A percentile compares a stretch with the other conserved stretches of the same genome.
Conservation (phyloP, 140 eudicot species). For the Artemisia princeps region DNA sequence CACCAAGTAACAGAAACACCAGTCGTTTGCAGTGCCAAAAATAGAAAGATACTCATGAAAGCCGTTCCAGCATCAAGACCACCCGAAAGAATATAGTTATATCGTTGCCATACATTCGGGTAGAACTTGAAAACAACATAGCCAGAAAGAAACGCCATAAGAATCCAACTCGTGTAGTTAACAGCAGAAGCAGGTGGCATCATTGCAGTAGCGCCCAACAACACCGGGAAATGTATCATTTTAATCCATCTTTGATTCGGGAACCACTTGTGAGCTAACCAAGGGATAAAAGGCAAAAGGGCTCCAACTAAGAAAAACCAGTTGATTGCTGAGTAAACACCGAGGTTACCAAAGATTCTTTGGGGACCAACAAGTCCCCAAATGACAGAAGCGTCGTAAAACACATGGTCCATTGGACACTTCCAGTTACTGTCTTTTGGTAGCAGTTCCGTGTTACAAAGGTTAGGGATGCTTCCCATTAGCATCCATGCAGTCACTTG, state of each 20-base stretch:
- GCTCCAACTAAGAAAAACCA: slow-evolving; percentile 56
- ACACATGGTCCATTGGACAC: slow-evolving; percentile 49
- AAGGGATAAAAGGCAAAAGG: slow-evolving; percentile 37
- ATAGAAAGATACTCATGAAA: slow-evolving; percentile 49
- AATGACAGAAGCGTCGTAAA: slow-evolving; percentile 52
- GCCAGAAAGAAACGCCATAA: slow-evolving; percentile 43
- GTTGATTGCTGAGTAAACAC: slow-evolving; percentile 43
- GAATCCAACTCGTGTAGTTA: slow-evolving; percentile 53
- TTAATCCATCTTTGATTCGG: slow-evolving; percentile 47
- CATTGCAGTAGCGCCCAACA: slow-evolving; percentile 45
- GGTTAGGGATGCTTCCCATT: slow-evolving; percentile 41
- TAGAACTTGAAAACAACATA: slow-evolving; percentile 35
- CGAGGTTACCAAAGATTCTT: slow-evolving; percentile 55
- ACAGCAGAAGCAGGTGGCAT: slow-evolving; percentile 67
- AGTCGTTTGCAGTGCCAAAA: slow-evolving; percentile 34
- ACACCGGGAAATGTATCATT: slow-evolving; percentile 42
- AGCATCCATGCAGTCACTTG: slow-evolving; percentile 51
- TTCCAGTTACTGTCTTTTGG: slow-evolving; percentile 52
- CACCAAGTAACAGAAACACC: slow-evolving; percentile 47
- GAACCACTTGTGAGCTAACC: slow-evolving; percentile 44
- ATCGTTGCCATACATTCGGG: slow-evolving; percentile 45
- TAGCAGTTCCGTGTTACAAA: slow-evolving; percentile 32
- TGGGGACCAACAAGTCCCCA: slow-evolving; percentile 77
- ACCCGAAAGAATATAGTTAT: slow-evolving; percentile 56
- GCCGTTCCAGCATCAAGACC: slow-evolving; percentile 74